A percentile compares a stretch with the other conserved stretches of the same genome.
These are phyloP conservation scores for Ligustrum vulgare DNA, from an alignment of 257 asterid genomes.

Conservation along the genomic window DNA sequence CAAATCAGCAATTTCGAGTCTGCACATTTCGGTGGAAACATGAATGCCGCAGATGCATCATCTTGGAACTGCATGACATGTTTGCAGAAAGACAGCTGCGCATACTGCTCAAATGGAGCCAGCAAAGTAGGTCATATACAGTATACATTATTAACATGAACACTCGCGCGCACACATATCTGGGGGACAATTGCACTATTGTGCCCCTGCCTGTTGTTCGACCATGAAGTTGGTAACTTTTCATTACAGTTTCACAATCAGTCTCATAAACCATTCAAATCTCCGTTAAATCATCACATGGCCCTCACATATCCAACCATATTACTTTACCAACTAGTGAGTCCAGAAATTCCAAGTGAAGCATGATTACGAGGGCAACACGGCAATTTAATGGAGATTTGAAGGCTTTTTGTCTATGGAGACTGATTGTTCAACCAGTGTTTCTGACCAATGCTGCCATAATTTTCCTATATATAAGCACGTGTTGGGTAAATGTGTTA, in stretches of 20 bases:
- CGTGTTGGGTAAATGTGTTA: too few species aligned
- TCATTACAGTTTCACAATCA: neutral
- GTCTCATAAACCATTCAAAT: neutral
- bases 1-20: constrained; percentile 32
- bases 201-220: neutral
- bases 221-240: neutral
- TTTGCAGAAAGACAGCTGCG: constrained; percentile 38
- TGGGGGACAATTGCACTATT: neutral
- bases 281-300: neutral
- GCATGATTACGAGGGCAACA: neutral
- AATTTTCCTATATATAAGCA: neutral
- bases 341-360: neutral
- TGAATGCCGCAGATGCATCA: constrained; percentile 29
- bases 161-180: neutral
- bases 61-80: constrained; percentile 60
- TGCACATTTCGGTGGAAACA: constrained; percentile 37
- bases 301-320: neutral
- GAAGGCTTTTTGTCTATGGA: neutral
- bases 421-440: neutral
- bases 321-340: neutral
- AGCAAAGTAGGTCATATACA: constrained; percentile 30
- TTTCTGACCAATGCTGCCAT: neutral
- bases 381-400: neutral
- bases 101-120: constrained; percentile 43
- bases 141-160: neutral